Evolutionary conservation across 129 eudicot species (phyloP).

Genomic region (Flaveria trinervia): DNA sequence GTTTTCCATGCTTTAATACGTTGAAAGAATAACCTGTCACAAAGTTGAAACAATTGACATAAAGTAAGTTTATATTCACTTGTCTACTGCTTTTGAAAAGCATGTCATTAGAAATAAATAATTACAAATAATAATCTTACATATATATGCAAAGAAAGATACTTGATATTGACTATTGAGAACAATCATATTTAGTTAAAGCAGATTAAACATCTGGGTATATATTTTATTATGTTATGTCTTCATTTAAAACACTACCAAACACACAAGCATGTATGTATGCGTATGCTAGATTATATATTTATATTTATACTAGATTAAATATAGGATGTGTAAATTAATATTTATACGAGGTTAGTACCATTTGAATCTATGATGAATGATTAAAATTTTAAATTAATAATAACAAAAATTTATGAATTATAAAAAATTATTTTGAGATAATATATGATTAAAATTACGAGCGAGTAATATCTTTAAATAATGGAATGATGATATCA

Average conservation of each 20-base stretch:
- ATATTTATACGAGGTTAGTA: too few species aligned
- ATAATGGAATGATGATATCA: too few species aligned
- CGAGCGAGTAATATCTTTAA: too few species aligned
- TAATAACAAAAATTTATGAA: too few species aligned
- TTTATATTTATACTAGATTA: too few species aligned
- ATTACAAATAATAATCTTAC: not conserved
- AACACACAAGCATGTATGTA: not conserved
- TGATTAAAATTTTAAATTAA: too few species aligned
- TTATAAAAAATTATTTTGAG: too few species aligned
- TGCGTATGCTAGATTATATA: not conserved
- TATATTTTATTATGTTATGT: not conserved
- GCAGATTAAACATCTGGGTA: too few species aligned
- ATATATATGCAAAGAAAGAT: not conserved
- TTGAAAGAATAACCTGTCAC: not conserved
- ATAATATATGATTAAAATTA: too few species aligned
- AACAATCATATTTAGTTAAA: not conserved
- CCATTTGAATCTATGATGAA: too few species aligned
- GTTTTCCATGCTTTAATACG: not conserved
- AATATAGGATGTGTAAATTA: too few species aligned
- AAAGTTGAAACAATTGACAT: constrained; percentile 8
- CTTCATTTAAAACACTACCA: not conserved
- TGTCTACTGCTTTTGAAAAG: constrained; percentile 14
- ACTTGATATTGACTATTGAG: not conserved
- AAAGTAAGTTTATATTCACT: constrained; percentile 8
- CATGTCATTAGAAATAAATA: not conserved